phyloP scores from a whole-genome alignment of 345 rosid genomes.

The Linum trigynum region DNA sequence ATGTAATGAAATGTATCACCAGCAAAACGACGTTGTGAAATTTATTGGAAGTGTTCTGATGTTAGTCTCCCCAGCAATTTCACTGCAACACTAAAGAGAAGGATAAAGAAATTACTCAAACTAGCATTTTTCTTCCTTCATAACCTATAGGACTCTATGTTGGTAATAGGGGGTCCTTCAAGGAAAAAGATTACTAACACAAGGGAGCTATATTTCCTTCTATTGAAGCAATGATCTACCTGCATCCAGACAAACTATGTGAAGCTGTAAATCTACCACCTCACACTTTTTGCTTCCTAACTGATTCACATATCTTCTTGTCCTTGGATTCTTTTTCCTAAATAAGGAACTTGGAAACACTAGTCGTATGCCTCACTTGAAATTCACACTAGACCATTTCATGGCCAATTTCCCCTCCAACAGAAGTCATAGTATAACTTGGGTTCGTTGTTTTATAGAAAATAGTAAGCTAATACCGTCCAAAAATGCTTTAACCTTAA shows the following conservation, averaged over 20 bases:
- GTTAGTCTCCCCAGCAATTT: not conserved
- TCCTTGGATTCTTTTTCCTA: too few species aligned
- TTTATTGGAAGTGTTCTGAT: not conserved
- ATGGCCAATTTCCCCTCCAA: too few species aligned
- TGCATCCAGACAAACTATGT: not conserved
- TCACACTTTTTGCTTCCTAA: too few species aligned
- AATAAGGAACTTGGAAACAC: too few species aligned
- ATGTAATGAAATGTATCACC: not conserved
- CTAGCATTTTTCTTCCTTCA: not conserved
- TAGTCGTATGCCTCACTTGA: too few species aligned
- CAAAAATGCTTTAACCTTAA: not conserved
- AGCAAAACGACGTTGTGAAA: too few species aligned
- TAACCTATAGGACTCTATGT: not conserved
- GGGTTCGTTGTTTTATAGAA: too few species aligned
- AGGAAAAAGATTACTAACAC: not conserved
- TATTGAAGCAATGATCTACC: not conserved
- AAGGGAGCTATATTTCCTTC: not conserved
- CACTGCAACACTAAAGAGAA: not conserved
- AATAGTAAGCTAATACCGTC: too few species aligned
- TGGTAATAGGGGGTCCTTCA: not conserved
- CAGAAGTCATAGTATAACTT: too few species aligned
- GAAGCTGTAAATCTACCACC: too few species aligned
- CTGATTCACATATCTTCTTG: too few species aligned
- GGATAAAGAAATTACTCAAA: not conserved
- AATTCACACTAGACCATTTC: too few species aligned